A percentile compares a stretch with the other conserved stretches of the same genome.
These are phyloP conservation scores for Lagenidium giganteum DNA, from an alignment of 352 stramenopile species.

Conservation along the genomic window DNA sequence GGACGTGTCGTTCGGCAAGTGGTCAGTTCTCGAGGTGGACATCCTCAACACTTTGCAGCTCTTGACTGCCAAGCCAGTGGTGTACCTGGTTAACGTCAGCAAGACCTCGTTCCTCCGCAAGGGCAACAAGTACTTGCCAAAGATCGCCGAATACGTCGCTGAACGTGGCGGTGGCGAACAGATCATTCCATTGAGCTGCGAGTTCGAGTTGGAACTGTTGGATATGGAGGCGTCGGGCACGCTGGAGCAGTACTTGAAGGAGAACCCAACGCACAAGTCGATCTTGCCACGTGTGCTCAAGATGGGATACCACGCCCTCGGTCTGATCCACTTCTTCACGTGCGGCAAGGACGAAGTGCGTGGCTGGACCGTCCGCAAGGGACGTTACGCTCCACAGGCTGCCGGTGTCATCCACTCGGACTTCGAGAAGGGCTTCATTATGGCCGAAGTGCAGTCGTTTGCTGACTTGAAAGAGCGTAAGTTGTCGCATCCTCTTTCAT, in stretches of 20 bases:
- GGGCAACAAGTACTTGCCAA: conserved; percentile 96
- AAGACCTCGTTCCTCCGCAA: conserved; percentile 99
- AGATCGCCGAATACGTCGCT: conserved; percentile 97
- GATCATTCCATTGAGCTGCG: conserved; percentile 97
- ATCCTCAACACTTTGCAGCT: conserved; percentile 91
- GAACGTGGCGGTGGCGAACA: conserved; percentile 93
- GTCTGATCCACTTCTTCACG: conserved; percentile 99
- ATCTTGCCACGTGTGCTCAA: conserved; percentile 97
- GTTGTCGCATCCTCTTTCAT: no score
- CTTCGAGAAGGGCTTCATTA: conserved; percentile 99
- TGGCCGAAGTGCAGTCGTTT: conserved; percentile 87
- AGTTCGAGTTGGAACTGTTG: conserved; percentile 96
- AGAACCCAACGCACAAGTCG: conserved; percentile 85
- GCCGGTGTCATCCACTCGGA: conserved; percentile 99
- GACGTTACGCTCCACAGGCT: conserved; percentile 94
- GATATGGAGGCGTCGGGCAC: conserved; percentile 64
- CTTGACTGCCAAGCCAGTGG: conserved; percentile 93
- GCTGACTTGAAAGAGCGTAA: conserved; percentile 85
- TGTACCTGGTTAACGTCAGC: conserved; percentile 99
- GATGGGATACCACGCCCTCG: conserved; percentile 96
- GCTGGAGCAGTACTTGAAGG: conserved; percentile 67
- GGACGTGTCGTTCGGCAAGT: conserved; percentile 89
- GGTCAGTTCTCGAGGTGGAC: conserved; percentile 86
- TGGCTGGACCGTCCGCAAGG: conserved; percentile 99
- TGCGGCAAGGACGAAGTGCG: conserved; percentile 97